phyloP scores from a whole-genome alignment of 768 basidiomycete genomes.

The Polyporus arcularius region DNA sequence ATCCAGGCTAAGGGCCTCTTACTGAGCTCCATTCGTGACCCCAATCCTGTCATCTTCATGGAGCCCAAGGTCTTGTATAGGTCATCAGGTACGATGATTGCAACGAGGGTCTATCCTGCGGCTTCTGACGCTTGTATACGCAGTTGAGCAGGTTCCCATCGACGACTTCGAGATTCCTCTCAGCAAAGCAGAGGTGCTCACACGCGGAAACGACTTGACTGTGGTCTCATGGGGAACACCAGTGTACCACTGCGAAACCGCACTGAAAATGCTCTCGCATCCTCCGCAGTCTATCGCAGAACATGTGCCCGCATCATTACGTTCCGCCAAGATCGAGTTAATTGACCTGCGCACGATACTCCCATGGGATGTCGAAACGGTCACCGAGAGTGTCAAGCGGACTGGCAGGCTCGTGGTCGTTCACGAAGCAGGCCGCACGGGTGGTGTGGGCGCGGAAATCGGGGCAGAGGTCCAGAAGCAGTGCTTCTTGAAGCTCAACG shows the following conservation, averaged over 20 bases:
- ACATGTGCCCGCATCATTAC: slow-evolving; percentile 65
- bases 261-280: slow-evolving; percentile 68
- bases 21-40: slow-evolving; percentile 84
- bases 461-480: slow-evolving; percentile 88
- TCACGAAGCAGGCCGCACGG: slow-evolving; percentile 88
- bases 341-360: slow-evolving; percentile 89
- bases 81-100: slow-evolving; percentile 60
- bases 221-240: slow-evolving; percentile 94
- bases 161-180: slow-evolving; percentile 88
- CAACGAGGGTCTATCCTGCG: too few relatives aligned
- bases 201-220: slow-evolving; percentile 81
- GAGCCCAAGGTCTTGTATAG: slow-evolving; percentile 94
- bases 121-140: slow-evolving; percentile 3
- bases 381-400: slow-evolving; percentile 80
- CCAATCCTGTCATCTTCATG: slow-evolving; percentile 94
- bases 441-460: slow-evolving; percentile 89
- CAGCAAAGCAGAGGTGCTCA: slow-evolving; percentile 75
- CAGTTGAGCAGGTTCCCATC: slow-evolving; percentile 90
- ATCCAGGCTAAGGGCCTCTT: slow-evolving; percentile 95
- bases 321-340: slow-evolving; percentile 77
- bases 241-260: slow-evolving; percentile 85
- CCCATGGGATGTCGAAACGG: slow-evolving; percentile 84
- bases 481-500: slow-evolving; percentile 85
- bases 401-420: slow-evolving; percentile 88
- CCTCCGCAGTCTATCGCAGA: slow-evolving; percentile 65